Evolutionary conservation across 179 eudicot species (phyloP).

Genomic region (Beta corolliflora): DNA sequence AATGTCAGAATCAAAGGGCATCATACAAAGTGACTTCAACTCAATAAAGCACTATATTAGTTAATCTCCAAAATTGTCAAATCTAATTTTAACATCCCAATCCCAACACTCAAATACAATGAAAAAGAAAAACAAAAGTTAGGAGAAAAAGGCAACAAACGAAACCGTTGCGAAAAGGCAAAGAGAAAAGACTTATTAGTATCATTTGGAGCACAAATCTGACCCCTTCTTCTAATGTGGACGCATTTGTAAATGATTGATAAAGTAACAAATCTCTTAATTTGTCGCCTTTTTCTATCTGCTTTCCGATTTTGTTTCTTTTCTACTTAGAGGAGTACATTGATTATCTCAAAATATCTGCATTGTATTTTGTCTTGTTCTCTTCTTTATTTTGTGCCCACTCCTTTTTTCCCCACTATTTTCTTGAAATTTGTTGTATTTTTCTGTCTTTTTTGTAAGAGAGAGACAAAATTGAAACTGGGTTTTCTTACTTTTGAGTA

Average conservation of each 20-base stretch:
- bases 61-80: too few species aligned
- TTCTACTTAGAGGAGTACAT: background rate
- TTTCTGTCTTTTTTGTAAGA: background rate
- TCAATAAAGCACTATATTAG: too few species aligned
- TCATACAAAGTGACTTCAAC: too few species aligned
- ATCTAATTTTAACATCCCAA: too few species aligned
- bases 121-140: too few species aligned
- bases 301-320: background rate
- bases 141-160: background rate
- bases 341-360: too few species aligned
- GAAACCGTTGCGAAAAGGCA: slow-evolving; percentile 24
- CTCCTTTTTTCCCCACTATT: background rate
- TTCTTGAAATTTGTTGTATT: background rate
- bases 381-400: slow-evolving; percentile 1
- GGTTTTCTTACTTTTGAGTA: slow-evolving; percentile 21
- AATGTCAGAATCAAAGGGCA: too few species aligned
- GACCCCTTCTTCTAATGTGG: slow-evolving; percentile 12
- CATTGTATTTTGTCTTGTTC: background rate
- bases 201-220: slow-evolving; percentile 1
- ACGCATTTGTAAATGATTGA: background rate
- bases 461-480: slow-evolving; percentile 8
- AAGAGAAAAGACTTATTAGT: background rate
- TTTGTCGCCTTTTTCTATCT: slow-evolving; percentile 21
- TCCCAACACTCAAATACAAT: too few species aligned
- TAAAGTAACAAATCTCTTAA: background rate